Evolutionary conservation across 495 filamentous ascomycete species (phyloP), one percentile per base, ranked within the genome.

Genomic region (Podospora comata): DNA sequence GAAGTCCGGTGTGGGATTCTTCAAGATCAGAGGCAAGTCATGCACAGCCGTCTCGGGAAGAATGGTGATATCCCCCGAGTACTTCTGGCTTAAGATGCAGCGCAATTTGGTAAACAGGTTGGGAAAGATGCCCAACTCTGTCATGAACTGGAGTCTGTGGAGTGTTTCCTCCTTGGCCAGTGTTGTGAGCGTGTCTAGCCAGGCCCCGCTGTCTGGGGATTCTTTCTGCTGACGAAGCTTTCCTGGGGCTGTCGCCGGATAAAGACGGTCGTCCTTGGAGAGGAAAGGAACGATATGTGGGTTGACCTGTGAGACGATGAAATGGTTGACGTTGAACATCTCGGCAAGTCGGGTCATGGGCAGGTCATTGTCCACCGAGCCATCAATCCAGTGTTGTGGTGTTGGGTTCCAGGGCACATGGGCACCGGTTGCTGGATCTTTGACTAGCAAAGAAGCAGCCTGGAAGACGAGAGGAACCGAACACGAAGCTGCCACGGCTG

Each of bases 301-400:
- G 73, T 97, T 97, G 59, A 96, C 92, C 74, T 98, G 94, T 0
- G 93, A 97, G 34, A 97, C 94, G 73, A 98, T 97, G 75, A 97
- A 97, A 74, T 97, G 93, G 74, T 97, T 98, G 79, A 97, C 93
- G 74, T 97, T 97, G 79, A 97, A 97, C 91, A 97, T 94, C 71
- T 97, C 94, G 0, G 93, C 89, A 13, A 98, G 82, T 11, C 91
- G 85, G 58, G 89, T 93, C 91, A 97, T 97, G 23, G 94, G 94
- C 2, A 98, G 84, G 78, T 98, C 94, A 67, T 93, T 93, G 71
- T 97, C 93, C 4, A 98, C 92, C 0, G 92, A 96, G 5, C 94
- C 94, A 77, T 98, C 94, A 58, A 97, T 97, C 84, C 90, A 97
- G 68, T 86, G 86, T 71, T 91, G 90, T 19, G 91, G 89, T 7